Percentiles rank a stretch among this genome's conserved stretches.
phyloP scores from a whole-genome alignment of 352 stramenopile species.

The Blastocystis sp. region DNA sequence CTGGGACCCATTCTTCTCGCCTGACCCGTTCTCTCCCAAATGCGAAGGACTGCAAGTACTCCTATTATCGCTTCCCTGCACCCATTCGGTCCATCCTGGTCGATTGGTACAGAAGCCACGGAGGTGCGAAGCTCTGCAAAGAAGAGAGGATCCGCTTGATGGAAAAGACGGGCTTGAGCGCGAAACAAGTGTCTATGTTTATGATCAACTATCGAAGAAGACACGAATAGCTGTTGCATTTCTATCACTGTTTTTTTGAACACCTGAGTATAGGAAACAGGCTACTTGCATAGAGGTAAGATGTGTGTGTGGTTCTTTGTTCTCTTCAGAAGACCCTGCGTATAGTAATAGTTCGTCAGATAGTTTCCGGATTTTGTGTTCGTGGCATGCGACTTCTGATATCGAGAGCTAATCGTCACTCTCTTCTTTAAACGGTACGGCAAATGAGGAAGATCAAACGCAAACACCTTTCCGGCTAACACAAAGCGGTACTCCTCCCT shows the following conservation, averaged over 20 bases:
- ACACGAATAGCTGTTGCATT: background rate
- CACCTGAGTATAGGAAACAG: background rate
- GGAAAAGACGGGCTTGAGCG: background rate
- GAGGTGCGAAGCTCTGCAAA: background rate
- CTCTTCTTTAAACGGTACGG: background rate
- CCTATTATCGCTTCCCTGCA: too few relatives aligned
- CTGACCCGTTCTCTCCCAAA: too few relatives aligned
- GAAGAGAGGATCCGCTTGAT: background rate
- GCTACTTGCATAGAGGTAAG: conserved; percentile 26
- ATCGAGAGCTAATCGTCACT: conserved; percentile 3
- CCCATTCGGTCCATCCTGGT: background rate
- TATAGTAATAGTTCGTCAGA: conserved; percentile 46
- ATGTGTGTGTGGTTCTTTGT: conserved; percentile 45
- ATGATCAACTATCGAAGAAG: background rate
- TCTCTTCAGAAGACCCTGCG: conserved; percentile 15
- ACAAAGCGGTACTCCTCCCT: conserved; percentile 39
- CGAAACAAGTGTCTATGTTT: background rate
- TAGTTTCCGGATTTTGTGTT: conserved; percentile 14
- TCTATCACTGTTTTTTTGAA: background rate
- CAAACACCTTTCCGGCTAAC: conserved; percentile 37
- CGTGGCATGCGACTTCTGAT: conserved; percentile 18
- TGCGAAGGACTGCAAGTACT: too few relatives aligned
- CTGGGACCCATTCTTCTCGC: too few relatives aligned
- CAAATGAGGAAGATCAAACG: conserved; percentile 59
- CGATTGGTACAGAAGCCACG: background rate